Conservation (phyloP, 352 stramenopile genomes). For the Phytophthora melonis region DNA sequence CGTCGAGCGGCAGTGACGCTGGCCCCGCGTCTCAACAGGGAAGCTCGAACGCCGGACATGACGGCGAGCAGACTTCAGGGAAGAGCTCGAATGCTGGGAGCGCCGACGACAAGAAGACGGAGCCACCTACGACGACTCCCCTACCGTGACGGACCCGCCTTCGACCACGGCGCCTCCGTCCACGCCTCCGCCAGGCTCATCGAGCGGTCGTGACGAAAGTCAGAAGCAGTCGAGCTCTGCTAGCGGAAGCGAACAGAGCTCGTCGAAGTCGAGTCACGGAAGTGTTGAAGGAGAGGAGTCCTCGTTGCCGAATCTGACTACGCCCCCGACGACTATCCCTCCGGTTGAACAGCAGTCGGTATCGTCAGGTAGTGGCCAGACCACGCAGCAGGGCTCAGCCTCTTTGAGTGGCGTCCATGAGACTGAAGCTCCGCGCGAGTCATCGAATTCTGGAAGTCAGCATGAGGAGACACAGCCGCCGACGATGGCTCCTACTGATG, state of each 20-base stretch:
- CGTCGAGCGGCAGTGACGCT: slow-evolving; percentile 5
- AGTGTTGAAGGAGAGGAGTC: not conserved
- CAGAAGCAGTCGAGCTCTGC: not conserved
- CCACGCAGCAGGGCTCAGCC: not conserved
- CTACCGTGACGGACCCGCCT: not conserved
- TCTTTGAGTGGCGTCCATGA: not conserved
- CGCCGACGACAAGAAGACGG: slow-evolving; percentile 10
- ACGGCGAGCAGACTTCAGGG: not conserved
- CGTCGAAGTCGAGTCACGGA: not conserved
- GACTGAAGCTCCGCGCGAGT: not conserved
- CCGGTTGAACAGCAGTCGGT: not conserved
- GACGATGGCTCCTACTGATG: not conserved
- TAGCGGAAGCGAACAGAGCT: not conserved
- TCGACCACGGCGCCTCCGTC: not conserved
- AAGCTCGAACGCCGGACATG: slow-evolving; percentile 1
- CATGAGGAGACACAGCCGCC: not conserved
- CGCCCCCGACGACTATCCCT: not conserved
- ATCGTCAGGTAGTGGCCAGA: not conserved
- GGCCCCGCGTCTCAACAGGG: not conserved
- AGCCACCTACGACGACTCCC: slow-evolving; percentile 8
- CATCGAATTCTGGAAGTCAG: not conserved
- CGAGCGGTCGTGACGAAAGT: not conserved
- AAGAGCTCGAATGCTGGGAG: slow-evolving; percentile 17
- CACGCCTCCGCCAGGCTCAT: slow-evolving; percentile 2
- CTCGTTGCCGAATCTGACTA: slow-evolving; percentile 1